Evolutionary conservation across 1,284 basidiomycete species (phyloP).

Genomic region (Microbotryum scabiosae): DNA sequence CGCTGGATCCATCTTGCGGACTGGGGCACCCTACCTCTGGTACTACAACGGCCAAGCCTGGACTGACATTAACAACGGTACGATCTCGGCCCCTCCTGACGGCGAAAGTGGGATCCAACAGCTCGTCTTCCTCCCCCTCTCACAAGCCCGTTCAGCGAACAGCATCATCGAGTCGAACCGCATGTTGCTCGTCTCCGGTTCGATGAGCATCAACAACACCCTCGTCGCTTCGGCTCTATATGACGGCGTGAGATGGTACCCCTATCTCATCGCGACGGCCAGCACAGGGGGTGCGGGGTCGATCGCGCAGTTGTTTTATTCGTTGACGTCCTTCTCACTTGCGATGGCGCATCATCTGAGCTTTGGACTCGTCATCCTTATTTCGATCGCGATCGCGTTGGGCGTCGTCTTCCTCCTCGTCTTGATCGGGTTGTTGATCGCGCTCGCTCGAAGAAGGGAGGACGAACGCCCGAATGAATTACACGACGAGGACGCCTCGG

Average conservation of each 20-base stretch:
- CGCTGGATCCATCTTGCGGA: conserved; percentile 62
- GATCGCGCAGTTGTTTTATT: conserved; percentile 72
- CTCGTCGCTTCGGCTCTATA: conserved; percentile 76
- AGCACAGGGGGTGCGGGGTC: conserved; percentile 61
- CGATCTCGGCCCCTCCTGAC: conserved; percentile 41
- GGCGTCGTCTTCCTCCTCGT: conserved; percentile 89
- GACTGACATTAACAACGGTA: conserved; percentile 55
- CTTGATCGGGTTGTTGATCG: conserved; percentile 79
- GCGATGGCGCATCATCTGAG: conserved; percentile 58
- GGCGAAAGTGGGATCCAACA: conserved; percentile 55
- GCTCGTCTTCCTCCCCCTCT: conserved; percentile 78
- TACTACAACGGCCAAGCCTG: conserved; percentile 74
- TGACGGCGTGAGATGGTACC: conserved; percentile 74
- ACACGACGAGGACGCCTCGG: neutral
- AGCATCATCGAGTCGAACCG: conserved; percentile 72
- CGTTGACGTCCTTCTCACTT: conserved; percentile 39
- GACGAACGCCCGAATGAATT: conserved; percentile 5
- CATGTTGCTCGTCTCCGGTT: conserved; percentile 81
- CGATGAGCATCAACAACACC: conserved; percentile 50
- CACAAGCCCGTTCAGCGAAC: conserved; percentile 58
- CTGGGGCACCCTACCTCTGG: conserved; percentile 59
- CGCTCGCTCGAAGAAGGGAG: conserved; percentile 45
- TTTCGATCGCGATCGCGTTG: conserved; percentile 92
- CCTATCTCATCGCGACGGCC: conserved; percentile 68
- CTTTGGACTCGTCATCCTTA: conserved; percentile 85